These are phyloP conservation scores for Delphinella strobiligena DNA, from an alignment of 2,329 filamentous ascomycete species.

Conservation along the genomic window DNA sequence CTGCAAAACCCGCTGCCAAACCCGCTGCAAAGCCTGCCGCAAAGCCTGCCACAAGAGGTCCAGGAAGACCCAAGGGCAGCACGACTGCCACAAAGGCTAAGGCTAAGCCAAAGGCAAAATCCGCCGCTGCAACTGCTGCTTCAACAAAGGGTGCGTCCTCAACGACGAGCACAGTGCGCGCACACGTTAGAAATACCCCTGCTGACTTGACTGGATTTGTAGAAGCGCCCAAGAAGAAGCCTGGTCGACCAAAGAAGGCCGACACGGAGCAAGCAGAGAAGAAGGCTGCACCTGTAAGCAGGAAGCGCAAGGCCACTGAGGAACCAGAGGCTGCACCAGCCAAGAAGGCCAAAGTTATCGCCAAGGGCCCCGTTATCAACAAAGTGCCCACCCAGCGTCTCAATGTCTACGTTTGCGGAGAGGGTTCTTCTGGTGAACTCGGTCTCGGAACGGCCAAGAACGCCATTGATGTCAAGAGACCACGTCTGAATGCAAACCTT, in stretches of 20 bases:
- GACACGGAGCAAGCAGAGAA: constrained; percentile 8
- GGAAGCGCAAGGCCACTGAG: constrained; percentile 14
- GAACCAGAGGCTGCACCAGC: constrained; percentile 12
- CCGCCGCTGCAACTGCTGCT: constrained; percentile 1
- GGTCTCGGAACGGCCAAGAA: constrained; percentile 59
- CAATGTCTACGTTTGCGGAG: constrained; percentile 70
- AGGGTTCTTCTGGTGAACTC: constrained; percentile 70
- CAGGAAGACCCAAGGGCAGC: constrained; percentile 9
- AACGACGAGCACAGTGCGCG: neutral
- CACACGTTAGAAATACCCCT: neutral
- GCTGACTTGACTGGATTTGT: neutral
- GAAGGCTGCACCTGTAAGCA: constrained; percentile 9
- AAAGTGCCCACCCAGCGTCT: constrained; percentile 49
- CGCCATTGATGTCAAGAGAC: constrained; percentile 60
- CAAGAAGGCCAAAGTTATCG: constrained; percentile 14
- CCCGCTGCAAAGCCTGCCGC: constrained; percentile 12
- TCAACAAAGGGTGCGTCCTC: neutral
- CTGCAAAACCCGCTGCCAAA: constrained; percentile 11
- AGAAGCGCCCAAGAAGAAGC: constrained; percentile 9
- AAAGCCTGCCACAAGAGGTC: constrained; percentile 9
- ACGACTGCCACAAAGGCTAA: constrained; percentile 8
- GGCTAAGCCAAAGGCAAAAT: constrained; percentile 10
- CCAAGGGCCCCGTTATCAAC: constrained; percentile 42
- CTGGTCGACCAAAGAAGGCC: too few species aligned
- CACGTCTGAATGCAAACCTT: constrained; percentile 54